Conservation (phyloP, 148 eudicot genomes). For the Vaccinium corymbosum region DNA sequence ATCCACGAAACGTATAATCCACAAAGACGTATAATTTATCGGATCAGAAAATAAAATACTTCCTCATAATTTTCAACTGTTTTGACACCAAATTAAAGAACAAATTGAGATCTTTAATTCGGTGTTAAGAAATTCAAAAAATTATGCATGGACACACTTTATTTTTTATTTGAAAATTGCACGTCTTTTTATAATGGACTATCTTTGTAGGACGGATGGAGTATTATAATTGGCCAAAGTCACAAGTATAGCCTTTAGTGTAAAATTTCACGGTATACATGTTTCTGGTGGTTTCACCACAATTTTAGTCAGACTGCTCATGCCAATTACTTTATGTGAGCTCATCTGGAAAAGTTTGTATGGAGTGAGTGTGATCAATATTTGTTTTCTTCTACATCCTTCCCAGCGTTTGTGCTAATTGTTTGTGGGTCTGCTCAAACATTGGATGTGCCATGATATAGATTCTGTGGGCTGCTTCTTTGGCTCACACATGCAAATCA, state of each 20-base stretch:
- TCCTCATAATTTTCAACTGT: no score
- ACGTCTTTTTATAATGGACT: no score
- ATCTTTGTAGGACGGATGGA: no score
- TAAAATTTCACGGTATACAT: background rate
- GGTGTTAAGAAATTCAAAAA: no score
- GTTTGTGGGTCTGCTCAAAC: constrained; percentile 10
- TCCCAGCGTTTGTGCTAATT: background rate
- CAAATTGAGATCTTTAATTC: no score
- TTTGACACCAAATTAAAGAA: no score
- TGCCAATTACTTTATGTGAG: background rate
- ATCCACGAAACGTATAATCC: no score
- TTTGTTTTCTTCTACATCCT: background rate
- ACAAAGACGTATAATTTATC: no score
- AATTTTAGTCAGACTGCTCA: background rate
- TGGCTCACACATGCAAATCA: background rate
- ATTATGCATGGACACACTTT: no score
- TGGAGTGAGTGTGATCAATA: background rate
- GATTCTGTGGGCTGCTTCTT: background rate
- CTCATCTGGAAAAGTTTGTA: background rate
- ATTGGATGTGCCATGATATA: background rate
- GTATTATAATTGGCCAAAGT: background rate
- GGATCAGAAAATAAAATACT: no score
- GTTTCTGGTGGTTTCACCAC: background rate
- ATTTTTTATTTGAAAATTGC: no score
- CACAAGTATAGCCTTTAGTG: background rate